These are phyloP conservation scores for Chrysosporium queenslandicum DNA, from an alignment of 2,329 filamentous ascomycete genomes.

Conservation along the genomic window DNA sequence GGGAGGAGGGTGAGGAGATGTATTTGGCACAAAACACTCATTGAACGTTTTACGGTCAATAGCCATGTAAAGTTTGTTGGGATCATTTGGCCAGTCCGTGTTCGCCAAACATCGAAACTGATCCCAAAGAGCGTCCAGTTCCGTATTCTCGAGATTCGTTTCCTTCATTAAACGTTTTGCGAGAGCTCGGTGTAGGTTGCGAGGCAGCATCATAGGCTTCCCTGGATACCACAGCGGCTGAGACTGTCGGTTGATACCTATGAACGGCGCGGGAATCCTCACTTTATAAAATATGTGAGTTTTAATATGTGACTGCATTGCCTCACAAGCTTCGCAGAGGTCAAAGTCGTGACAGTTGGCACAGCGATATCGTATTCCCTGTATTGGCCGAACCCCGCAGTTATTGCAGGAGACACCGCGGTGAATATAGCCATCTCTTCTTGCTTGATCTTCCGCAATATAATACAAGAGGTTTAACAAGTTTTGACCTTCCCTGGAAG, in stretches of 20 bases:
- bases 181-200: conserved; percentile 56
- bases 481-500: conserved; percentile 55
- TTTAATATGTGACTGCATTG: conserved; percentile 61
- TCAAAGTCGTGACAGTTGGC: conserved; percentile 95
- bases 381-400: conserved; percentile 79
- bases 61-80: conserved; percentile 64
- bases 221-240: conserved; percentile 82
- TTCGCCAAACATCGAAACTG: conserved; percentile 93
- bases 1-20: conserved; percentile 62
- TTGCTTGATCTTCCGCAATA: conserved; percentile 86
- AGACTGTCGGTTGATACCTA: conserved; percentile 65
- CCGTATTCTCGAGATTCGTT: conserved; percentile 71
- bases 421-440: conserved; percentile 80
- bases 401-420: conserved; percentile 85
- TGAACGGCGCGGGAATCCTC: conserved; percentile 73
- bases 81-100: conserved; percentile 71
- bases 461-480: conserved; percentile 78
- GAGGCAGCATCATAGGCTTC: conserved; percentile 62
- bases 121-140: conserved; percentile 89
- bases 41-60: conserved; percentile 93
- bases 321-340: conserved; percentile 85
- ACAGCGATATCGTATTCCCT: conserved; percentile 85
- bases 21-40: conserved; percentile 76
- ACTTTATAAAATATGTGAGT: conserved; percentile 98
- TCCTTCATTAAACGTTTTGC: conserved; percentile 60